Evolutionary conservation across 2,329 filamentous ascomycete genomes (phyloP).

Genomic region (Chaetothyriales sp.): DNA sequence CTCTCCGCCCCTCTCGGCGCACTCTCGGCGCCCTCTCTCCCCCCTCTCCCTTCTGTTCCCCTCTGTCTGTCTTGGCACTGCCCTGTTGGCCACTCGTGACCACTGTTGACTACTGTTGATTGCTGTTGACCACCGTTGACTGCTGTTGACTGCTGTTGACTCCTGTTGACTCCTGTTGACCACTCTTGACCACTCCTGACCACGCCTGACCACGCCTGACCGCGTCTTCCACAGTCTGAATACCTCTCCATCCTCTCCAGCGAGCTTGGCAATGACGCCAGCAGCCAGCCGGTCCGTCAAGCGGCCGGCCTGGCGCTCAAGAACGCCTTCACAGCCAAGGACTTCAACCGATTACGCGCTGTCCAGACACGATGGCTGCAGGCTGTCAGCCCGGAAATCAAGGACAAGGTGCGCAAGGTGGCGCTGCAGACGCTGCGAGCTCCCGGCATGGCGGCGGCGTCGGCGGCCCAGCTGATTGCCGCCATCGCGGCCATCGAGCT

Average conservation of each 20-base stretch:
- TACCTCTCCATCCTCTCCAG: constrained; percentile 88
- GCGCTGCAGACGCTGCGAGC: constrained; percentile 80
- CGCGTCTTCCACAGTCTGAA: constrained; percentile 56
- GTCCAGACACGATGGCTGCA: constrained; percentile 88
- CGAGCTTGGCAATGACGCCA: constrained; percentile 83
- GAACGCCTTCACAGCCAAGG: constrained; percentile 93
- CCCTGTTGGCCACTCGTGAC: not conserved
- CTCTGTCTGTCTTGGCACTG: not conserved
- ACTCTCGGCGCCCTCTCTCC: constrained; percentile 1
- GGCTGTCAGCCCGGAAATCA: constrained; percentile 67
- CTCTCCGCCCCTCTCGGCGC: constrained; percentile 7
- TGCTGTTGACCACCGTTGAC: no score
- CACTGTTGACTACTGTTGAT: no score
- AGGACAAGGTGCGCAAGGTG: constrained; percentile 74
- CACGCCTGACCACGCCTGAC: no score
- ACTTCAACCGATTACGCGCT: constrained; percentile 72
- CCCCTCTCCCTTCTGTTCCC: not conserved
- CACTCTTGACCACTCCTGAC: no score
- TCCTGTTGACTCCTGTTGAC: no score
- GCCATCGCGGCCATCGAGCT: constrained; percentile 91
- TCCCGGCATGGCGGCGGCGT: constrained; percentile 71
- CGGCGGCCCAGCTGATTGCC: constrained; percentile 87
- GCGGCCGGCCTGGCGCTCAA: constrained; percentile 94
- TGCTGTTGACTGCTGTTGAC: no score
- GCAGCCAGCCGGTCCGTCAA: constrained; percentile 70